Percentiles rank a stretch among this genome's conserved stretches.
Conservation (phyloP, 2,329 filamentous ascomycete genomes). For the Xylaria sp. region DNA sequence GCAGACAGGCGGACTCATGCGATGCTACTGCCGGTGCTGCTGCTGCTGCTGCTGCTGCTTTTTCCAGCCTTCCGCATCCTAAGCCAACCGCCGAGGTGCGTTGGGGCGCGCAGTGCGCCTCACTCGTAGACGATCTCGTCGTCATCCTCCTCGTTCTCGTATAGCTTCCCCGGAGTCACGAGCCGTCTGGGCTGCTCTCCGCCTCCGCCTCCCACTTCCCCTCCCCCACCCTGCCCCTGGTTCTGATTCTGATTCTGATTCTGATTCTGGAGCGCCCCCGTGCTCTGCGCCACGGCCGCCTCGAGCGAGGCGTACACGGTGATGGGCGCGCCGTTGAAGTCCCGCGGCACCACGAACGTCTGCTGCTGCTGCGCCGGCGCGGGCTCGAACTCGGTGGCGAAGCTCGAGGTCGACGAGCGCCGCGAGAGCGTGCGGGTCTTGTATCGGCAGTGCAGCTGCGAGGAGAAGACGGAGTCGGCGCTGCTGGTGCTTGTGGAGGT, state of each 20-base stretch:
- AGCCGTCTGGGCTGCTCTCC: conserved; percentile 33
- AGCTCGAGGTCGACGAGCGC: conserved; percentile 38
- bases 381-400: conserved; percentile 32
- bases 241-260: conserved; percentile 1
- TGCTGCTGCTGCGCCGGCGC: conserved; percentile 20
- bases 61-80: too few relatives aligned
- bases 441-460: conserved; percentile 31
- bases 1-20: too few relatives aligned
- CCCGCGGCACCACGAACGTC: conserved; percentile 32
- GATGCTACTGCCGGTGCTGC: too few relatives aligned
- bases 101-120: too few relatives aligned
- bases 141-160: conserved; percentile 45
- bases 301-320: conserved; percentile 42
- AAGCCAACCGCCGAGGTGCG: too few relatives aligned
- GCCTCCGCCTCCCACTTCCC: conserved; percentile 3
- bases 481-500: conserved; percentile 18
- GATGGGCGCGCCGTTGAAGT: conserved; percentile 36
- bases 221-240: conserved; percentile 10
- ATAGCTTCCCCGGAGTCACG: conserved; percentile 42
- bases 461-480: conserved; percentile 30
- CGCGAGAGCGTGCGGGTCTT: conserved; percentile 30
- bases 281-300: conserved; percentile 39
- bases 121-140: conserved; percentile 42
- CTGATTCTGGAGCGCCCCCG: conserved; percentile 6
- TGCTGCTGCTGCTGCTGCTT: too few relatives aligned